phyloP scores from a whole-genome alignment of 164 flowering plant genomes.

The Piper betle region DNA sequence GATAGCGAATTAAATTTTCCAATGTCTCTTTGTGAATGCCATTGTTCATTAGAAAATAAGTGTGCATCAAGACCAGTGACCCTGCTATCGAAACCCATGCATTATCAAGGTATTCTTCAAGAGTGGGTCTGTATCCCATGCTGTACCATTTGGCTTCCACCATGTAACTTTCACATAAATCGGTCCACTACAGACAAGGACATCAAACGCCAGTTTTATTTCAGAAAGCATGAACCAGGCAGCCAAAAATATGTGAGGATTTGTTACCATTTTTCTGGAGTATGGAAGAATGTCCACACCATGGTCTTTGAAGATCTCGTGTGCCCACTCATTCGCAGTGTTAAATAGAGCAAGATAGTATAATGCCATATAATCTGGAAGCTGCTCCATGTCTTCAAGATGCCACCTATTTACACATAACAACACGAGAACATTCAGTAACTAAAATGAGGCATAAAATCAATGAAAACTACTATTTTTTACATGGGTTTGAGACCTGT shows the following conservation, averaged over 20 bases:
- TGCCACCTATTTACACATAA: conserved; percentile 3
- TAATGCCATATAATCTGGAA: conserved; percentile 3
- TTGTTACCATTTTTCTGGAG: not conserved
- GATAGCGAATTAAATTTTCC: conserved; percentile 6
- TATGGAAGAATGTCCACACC: not conserved
- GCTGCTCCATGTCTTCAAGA: not conserved
- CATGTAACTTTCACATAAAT: conserved; percentile 26
- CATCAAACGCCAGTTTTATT: not conserved
- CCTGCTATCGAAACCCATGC: conserved; percentile 28
- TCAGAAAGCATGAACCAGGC: not conserved
- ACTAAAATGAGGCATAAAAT: conserved; percentile 3
- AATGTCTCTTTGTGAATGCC: conserved; percentile 1
- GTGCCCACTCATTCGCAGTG: not conserved
- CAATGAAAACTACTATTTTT: not conserved
- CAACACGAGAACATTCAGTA: conserved; percentile 2
- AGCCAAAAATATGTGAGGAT: not conserved
- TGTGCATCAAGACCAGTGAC: conserved; percentile 9
- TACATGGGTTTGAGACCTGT: not conserved
- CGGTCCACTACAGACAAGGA: conserved; percentile 27
- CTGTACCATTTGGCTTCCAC: conserved; percentile 34
- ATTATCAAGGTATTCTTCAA: conserved; percentile 33
- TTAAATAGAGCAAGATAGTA: conserved; percentile 6
- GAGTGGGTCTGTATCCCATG: conserved; percentile 19
- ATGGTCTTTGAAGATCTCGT: conserved; percentile 1
- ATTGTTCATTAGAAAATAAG: conserved; percentile 15